Base-by-base conservation (phyloP, 2,329 filamentous ascomycete genomes). In the Pseudogymnoascus sp. region DNA sequence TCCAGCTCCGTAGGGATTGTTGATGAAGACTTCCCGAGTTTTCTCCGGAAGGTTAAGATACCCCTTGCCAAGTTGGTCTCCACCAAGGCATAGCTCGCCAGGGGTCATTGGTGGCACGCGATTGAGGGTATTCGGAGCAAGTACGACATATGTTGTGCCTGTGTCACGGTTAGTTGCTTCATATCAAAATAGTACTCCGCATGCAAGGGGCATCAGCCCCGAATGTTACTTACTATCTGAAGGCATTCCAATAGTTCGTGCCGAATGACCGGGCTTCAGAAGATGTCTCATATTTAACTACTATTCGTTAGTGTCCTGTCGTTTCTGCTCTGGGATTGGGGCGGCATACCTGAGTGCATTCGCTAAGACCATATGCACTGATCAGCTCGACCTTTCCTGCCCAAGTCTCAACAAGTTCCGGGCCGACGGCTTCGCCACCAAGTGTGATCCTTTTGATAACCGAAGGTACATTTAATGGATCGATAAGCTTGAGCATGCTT, bases 201-300 rank as follows among this genome's bases (percentile, higher is more conserved):
- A 67, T 97, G 97, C 68, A 88, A 84, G 67, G 96, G 96, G 66
- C 91, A 89, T 25, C 81, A 82, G 0, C 93, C 93, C 95, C 90
- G 36, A 97, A 87, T 1, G 97, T 87, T 1, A 96, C 72, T 71
- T 97, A 62, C 42, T 53, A 31, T 46, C 60, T n/a, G 42, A 43
- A 63, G 38, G 60, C 60, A 63, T 28, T 31, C 49, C 49, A 34
- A 56, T 56, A 5, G 49, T 56, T 56, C 49, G 49, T 34, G 49
- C 28, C 9, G 49, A 56, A 14, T 56, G 28, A 6, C 49, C 49
- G 9, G 25, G 18, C 38, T 42, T 42, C 14, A 60, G 49, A 18
- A 34, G 1, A 7, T 56, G 25, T 60, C 59, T 42, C 59, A 60
- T 38, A 42, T 60, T 60, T 7, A 60, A 28, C 59, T 38, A 16